Conservation (phyloP, 345 rosid genomes). For the Salix udensis region DNA sequence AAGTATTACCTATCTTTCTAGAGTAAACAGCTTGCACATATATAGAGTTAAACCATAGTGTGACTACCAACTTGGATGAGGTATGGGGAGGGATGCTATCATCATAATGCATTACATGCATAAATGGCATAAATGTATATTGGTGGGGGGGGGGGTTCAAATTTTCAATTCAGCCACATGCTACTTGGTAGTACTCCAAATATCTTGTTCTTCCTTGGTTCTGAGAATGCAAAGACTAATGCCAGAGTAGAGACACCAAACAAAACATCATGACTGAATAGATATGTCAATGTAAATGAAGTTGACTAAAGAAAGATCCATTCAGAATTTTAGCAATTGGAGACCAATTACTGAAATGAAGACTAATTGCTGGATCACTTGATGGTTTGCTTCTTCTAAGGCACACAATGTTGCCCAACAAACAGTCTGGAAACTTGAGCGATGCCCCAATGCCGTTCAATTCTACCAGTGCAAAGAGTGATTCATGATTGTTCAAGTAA, state of each 20-base stretch:
- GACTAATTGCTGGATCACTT: background rate
- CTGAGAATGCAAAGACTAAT: background rate
- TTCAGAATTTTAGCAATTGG: background rate
- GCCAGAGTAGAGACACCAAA: background rate
- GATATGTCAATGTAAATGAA: background rate
- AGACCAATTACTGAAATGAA: background rate
- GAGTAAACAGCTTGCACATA: background rate
- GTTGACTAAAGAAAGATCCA: background rate
- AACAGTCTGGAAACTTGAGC: background rate
- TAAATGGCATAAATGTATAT: too few species aligned
- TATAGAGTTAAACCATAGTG: background rate
- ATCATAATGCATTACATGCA: background rate
- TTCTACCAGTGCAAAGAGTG: background rate
- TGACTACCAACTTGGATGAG: background rate
- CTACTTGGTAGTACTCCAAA: background rate
- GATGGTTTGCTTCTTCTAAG: background rate
- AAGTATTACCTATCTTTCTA: background rate
- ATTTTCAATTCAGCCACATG: background rate
- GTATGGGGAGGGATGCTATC: background rate
- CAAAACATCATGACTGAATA: background rate
- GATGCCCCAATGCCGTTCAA: too few species aligned
- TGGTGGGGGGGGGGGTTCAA: too few species aligned
- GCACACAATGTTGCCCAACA: background rate
- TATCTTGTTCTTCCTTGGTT: background rate
- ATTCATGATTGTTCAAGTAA: background rate